Percentiles rank a stretch among this genome's conserved stretches.
phyloP scores from a whole-genome alignment of 2,329 filamentous ascomycete genomes.

The Phyllosticta citriasiana region DNA sequence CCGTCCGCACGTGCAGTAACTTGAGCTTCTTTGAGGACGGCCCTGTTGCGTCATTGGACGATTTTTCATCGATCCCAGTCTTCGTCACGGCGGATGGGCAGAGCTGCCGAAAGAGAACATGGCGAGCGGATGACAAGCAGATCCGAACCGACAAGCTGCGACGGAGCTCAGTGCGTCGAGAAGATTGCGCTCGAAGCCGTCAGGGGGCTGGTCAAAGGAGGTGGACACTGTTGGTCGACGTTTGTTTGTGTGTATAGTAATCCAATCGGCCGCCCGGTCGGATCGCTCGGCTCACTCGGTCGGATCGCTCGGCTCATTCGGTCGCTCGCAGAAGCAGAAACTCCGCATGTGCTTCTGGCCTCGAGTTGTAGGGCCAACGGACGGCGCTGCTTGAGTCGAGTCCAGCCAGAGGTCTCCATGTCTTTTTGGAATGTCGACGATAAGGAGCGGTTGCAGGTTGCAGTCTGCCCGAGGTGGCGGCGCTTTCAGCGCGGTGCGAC shows the following conservation, averaged over 20 bases:
- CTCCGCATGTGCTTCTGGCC: background rate
- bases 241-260: background rate
- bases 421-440: background rate
- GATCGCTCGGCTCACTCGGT: background rate
- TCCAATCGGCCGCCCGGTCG: background rate
- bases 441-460: background rate
- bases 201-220: background rate
- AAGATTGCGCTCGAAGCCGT: background rate
- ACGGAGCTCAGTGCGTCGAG: background rate
- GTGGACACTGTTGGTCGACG: background rate
- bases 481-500: background rate
- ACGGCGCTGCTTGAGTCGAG: background rate
- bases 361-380: background rate
- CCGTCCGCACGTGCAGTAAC: background rate
- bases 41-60: slow-evolving; percentile 2
- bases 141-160: background rate
- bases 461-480: background rate
- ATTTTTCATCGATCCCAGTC: background rate
- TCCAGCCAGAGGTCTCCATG: background rate
- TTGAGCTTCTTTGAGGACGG: background rate
- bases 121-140: background rate
- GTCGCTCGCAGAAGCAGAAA: background rate
- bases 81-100: background rate
- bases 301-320: background rate
- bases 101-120: no score